Conservation (phyloP, 164 flowering plant species). For the Malania oleifera region DNA sequence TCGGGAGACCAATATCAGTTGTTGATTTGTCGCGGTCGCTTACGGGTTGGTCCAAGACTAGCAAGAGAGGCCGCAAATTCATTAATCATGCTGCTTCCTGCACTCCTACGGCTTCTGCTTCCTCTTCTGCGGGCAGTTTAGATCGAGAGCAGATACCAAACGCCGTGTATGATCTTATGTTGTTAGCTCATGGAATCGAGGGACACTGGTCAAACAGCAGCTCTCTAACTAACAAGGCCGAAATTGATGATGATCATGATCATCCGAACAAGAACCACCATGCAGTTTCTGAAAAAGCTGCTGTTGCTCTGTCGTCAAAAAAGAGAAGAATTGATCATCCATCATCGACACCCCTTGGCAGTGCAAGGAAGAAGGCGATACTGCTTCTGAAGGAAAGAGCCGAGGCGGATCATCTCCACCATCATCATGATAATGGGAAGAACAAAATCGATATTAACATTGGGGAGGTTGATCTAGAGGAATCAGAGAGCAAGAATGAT, state of each 20-base stretch:
- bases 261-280: no score
- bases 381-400: neutral
- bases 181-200: constrained; percentile 15
- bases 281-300: neutral
- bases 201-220: neutral
- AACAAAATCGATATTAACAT: neutral
- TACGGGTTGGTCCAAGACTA: constrained; percentile 33
- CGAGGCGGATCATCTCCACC: neutral
- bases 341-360: no score
- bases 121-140: neutral
- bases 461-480: neutral
- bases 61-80: constrained; percentile 34
- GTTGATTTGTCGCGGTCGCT: constrained; percentile 15
- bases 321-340: constrained; percentile 11
- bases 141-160: neutral
- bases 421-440: neutral
- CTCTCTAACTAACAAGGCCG: neutral
- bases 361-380: no score
- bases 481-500: neutral
- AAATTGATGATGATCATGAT: neutral
- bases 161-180: constrained; percentile 22
- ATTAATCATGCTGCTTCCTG: neutral
- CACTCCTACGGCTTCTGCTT: neutral
- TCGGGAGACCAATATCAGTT: neutral
- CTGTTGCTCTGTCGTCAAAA: neutral